Conservation (phyloP, 805 yeast genomes). For the Yamadazyma phyllophila region DNA sequence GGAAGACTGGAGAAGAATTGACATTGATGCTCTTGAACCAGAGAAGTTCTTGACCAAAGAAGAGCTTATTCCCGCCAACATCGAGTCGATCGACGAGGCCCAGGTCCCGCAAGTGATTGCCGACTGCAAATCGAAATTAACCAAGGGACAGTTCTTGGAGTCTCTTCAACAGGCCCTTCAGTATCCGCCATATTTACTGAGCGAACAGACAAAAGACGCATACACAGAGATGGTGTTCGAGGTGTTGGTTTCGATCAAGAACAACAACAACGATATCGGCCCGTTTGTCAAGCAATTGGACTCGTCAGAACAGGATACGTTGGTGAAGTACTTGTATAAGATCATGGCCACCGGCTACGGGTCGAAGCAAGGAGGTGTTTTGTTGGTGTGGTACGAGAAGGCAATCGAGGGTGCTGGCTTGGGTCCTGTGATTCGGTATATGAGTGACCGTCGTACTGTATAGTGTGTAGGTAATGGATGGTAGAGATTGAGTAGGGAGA, state of each 20-base stretch:
- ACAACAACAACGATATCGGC: conserved; percentile 68
- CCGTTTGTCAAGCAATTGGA: conserved; percentile 57
- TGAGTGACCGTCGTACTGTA: conserved; percentile 81
- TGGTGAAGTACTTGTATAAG: conserved; percentile 81
- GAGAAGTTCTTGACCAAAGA: conserved; percentile 65
- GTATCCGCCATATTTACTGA: conserved; percentile 82
- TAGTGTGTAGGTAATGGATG: conserved; percentile 19
- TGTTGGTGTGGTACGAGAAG: conserved; percentile 91
- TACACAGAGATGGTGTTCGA: conserved; percentile 58
- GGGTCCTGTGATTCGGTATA: conserved; percentile 83
- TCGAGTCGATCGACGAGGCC: conserved; percentile 34
- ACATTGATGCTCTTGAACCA: conserved; percentile 87
- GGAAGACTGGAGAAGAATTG: conserved; percentile 92
- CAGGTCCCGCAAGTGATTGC: conserved; percentile 56
- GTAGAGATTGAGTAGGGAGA: not conserved
- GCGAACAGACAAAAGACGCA: conserved; percentile 49
- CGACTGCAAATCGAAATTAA: conserved; percentile 58
- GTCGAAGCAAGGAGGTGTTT: conserved; percentile 79
- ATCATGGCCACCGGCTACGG: conserved; percentile 79
- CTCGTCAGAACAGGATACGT: conserved; percentile 66
- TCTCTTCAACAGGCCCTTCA: conserved; percentile 65
- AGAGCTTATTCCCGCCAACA: conserved; percentile 59
- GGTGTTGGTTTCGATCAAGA: conserved; percentile 50
- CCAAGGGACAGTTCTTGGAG: conserved; percentile 68
- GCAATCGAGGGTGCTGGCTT: conserved; percentile 80